Evolutionary conservation across 768 basidiomycete genomes (phyloP).

Genomic region (Russula dissimulans): DNA sequence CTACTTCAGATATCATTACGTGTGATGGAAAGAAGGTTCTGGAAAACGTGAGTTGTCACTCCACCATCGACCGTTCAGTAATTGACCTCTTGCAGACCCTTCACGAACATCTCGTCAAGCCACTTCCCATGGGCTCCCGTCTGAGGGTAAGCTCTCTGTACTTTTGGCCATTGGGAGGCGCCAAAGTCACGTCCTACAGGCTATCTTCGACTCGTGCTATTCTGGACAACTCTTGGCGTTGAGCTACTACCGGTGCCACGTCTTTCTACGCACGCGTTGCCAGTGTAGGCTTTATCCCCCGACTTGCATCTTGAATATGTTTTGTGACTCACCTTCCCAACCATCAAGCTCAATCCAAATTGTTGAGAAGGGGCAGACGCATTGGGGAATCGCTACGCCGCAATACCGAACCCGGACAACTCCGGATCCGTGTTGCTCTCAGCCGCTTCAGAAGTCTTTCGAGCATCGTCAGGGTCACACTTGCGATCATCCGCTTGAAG

Average conservation of each 20-base stretch:
- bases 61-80: neutral
- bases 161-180: no score
- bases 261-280: neutral
- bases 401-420: neutral
- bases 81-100: conserved; percentile 9
- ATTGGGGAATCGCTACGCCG: neutral
- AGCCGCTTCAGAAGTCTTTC: neutral
- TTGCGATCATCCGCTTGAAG: conserved; percentile 1
- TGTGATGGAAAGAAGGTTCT: conserved; percentile 8
- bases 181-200: conserved; percentile 5
- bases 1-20: neutral
- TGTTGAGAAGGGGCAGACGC: neutral
- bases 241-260: conserved; percentile 17
- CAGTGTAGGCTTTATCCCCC: neutral
- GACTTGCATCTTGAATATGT: neutral
- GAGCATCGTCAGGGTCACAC: neutral
- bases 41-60: conserved; percentile 13
- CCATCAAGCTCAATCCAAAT: neutral
- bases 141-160: conserved; percentile 10
- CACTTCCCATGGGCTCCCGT: conserved; percentile 13
- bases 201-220: conserved; percentile 21
- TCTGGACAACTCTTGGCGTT: conserved; percentile 20
- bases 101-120: conserved; percentile 13
- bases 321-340: neutral
- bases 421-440: neutral